These are phyloP conservation scores for Austroboletus eburneus DNA, from an alignment of 768 basidiomycete genomes.

Conservation along the genomic window DNA sequence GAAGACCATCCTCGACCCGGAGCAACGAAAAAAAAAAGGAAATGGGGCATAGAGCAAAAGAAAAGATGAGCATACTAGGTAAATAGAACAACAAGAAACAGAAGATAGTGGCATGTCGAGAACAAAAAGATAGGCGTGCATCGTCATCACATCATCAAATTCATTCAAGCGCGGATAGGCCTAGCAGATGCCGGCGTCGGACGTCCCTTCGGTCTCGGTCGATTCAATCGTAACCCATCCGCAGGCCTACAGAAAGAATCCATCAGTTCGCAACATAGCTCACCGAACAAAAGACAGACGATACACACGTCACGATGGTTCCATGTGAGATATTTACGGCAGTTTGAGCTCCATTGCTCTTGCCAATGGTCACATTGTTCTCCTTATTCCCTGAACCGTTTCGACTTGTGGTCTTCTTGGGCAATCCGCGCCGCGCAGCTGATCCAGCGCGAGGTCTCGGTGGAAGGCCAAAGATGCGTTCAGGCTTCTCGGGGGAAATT, in stretches of 20 bases:
- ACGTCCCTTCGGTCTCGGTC: slow-evolving; percentile 44
- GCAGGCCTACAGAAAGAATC: slow-evolving; percentile 31
- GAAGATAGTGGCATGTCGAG: not conserved
- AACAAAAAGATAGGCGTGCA: not conserved
- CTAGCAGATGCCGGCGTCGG: slow-evolving; percentile 32
- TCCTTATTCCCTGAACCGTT: slow-evolving; percentile 53
- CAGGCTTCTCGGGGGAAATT: slow-evolving; percentile 28
- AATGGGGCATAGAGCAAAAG: slow-evolving; percentile 24
- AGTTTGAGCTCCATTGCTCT: not conserved
- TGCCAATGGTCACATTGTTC: slow-evolving; percentile 31
- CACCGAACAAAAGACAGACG: not conserved
- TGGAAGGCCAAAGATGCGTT: slow-evolving; percentile 20
- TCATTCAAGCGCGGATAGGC: slow-evolving; percentile 23
- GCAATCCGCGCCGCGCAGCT: slow-evolving; percentile 59
- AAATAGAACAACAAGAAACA: slow-evolving; percentile 23
- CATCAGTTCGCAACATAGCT: not conserved
- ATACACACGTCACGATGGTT: slow-evolving; percentile 53
- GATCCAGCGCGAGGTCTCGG: slow-evolving; percentile 52
- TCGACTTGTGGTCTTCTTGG: slow-evolving; percentile 57
- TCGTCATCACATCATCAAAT: not conserved
- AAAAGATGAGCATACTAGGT: slow-evolving; percentile 26
- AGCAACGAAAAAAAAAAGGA: slow-evolving; percentile 5
- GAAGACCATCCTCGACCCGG: not conserved
- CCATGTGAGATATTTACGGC: slow-evolving; percentile 29
- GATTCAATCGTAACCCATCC: slow-evolving; percentile 41